A percentile compares a stretch with the other conserved stretches of the same genome.
Conservation (phyloP, 768 basidiomycete genomes). For the Suillus fuscotomentosus region DNA sequence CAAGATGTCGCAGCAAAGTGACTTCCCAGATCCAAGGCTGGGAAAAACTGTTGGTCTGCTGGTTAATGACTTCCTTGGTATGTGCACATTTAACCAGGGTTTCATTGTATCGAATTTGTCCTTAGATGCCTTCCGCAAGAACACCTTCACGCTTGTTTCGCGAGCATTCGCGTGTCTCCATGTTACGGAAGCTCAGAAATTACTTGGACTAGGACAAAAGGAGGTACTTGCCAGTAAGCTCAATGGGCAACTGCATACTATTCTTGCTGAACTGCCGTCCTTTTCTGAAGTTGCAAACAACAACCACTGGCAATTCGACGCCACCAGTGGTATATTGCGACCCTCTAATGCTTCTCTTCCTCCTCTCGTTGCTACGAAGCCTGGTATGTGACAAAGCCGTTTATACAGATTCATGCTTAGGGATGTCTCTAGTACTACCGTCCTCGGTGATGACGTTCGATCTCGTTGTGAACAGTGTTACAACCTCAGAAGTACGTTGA, state of each 20-base stretch:
- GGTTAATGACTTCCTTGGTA: slow-evolving; percentile 52
- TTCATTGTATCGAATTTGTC: neutral
- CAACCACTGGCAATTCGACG: slow-evolving; percentile 53
- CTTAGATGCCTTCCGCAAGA: slow-evolving; percentile 56
- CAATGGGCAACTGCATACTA: neutral
- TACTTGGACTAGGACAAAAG: slow-evolving; percentile 48
- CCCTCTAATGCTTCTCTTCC: slow-evolving; percentile 26
- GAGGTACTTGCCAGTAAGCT: slow-evolving; percentile 31
- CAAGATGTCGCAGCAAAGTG: slow-evolving; percentile 39
- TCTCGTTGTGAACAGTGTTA: slow-evolving; percentile 53
- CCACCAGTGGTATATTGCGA: slow-evolving; percentile 41
- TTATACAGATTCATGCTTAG: slow-evolving; percentile 11
- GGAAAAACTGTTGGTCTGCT: slow-evolving; percentile 44
- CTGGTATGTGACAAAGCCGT: neutral
- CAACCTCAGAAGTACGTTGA: slow-evolving; percentile 39
- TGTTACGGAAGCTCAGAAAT: slow-evolving; percentile 49
- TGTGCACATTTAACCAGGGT: slow-evolving; percentile 14
- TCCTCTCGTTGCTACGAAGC: neutral
- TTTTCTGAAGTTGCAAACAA: slow-evolving; percentile 37
- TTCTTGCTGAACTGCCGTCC: neutral
- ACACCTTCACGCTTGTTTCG: slow-evolving; percentile 54
- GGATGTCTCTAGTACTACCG: slow-evolving; percentile 20
- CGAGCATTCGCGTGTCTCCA: slow-evolving; percentile 67
- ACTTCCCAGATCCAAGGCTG: slow-evolving; percentile 46
- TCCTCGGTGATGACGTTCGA: slow-evolving; percentile 51